Conservation (phyloP, 768 basidiomycete genomes). For the Mycena vitilis region DNA sequence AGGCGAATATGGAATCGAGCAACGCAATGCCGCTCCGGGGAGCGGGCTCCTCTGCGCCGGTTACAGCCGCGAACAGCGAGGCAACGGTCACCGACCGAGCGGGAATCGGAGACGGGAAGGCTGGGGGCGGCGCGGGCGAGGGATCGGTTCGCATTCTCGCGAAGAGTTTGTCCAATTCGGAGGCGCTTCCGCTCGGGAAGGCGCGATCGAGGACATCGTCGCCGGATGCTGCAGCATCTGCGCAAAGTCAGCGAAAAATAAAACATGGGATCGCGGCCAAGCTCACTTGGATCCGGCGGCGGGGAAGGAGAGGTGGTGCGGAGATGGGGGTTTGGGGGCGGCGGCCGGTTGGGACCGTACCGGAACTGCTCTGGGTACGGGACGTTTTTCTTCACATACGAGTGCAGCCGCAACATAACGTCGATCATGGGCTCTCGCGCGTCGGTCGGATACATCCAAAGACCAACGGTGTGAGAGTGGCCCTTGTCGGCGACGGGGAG, state of each 20-base stretch:
- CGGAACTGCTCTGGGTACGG: constrained; percentile 80
- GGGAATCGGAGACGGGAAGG: constrained; percentile 37
- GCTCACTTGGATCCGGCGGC: constrained; percentile 38
- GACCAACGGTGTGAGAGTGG: constrained; percentile 66
- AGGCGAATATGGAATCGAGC: constrained; percentile 80
- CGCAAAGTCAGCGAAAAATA: background rate
- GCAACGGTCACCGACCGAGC: constrained; percentile 55
- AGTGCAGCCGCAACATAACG: constrained; percentile 75
- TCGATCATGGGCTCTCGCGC: constrained; percentile 78
- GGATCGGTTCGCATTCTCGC: constrained; percentile 49
- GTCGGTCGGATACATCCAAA: constrained; percentile 82
- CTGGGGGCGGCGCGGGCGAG: constrained; percentile 29
- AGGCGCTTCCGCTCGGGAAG: constrained; percentile 44
- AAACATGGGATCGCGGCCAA: background rate
- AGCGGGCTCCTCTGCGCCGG: constrained; percentile 42
- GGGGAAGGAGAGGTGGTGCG: constrained; percentile 43
- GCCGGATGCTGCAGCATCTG: constrained; percentile 22
- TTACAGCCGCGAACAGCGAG: constrained; percentile 58
- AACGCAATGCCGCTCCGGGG: constrained; percentile 66
- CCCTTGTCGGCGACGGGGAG: constrained; percentile 65
- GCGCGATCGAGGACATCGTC: constrained; percentile 9
- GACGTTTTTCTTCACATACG: constrained; percentile 71
- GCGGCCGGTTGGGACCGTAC: constrained; percentile 75
- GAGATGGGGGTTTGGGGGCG: constrained; percentile 62
- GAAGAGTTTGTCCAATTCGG: constrained; percentile 62